Base-by-base conservation (phyloP, 768 basidiomycete genomes). In the Arthromyces matolae region DNA sequence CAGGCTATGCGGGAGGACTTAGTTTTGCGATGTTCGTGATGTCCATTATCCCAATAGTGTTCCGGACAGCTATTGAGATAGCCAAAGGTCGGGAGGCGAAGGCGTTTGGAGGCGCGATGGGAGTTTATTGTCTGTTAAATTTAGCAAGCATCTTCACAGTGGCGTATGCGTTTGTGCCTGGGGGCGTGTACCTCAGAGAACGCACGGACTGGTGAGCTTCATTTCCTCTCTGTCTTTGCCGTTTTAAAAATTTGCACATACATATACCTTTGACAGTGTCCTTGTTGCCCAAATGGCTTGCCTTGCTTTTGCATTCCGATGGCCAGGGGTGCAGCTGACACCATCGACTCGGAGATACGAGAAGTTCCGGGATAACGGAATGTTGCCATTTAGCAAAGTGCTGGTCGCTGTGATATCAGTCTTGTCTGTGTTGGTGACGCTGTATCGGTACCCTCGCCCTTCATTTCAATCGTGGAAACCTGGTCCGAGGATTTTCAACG, bases 91-190 rank as follows among this genome's bases (percentile, higher is more conserved):
- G 70, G 23, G 71, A 74, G 1, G 77, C 71, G 10, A 72, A 68
- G 55, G 79, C 78, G 4, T 78, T 77, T 53, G 79, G 77, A 36
- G 65, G 67, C 1, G 81, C 81, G 13, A 77, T 86, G 69, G 61
- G 81, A 18, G 67, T 84, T 2, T 83, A 83, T 44, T 74, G 79
- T 44, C 35, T 90, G 27, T 69, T 89, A 37, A 76, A 78, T 42
- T 73, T 93, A 19, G 76, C 82, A 23, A 83, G 81, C 47, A 80
- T 88, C 13, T 88, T 89, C 70, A 92, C 90, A 0, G 89, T 89
- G 45, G 91, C 91, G 0, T 93, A 94, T 66, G 90, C 91, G 2
- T 94, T 93, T 56, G 89, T 94, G 10, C 90, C 90, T 3, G 86
- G 86, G 1, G 90, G 89, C 0, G 64, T 73, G 48, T 77, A 82